Evolutionary conservation across 768 basidiomycete genomes (phyloP).

Genomic region (Cystobasidium tubakii): DNA sequence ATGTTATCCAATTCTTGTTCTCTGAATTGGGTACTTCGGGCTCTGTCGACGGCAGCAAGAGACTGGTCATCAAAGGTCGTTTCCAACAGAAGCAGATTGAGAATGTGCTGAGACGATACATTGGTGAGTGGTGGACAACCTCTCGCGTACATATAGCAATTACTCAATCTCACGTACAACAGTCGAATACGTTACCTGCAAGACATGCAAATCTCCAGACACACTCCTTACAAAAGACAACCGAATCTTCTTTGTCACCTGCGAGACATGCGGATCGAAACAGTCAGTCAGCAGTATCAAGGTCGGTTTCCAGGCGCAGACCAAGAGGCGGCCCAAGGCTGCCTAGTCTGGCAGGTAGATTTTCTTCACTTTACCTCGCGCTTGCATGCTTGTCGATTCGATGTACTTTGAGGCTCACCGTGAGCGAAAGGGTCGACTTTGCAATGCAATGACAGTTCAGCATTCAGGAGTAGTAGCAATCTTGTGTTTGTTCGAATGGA

Average conservation of each 20-base stretch:
- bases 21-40: slow-evolving; percentile 98
- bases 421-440: too few relatives aligned
- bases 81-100: slow-evolving; percentile 99
- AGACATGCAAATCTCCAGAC: slow-evolving; percentile 98
- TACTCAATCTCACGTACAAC: background rate
- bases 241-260: slow-evolving; percentile 81
- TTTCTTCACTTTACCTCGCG: background rate
- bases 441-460: too few relatives aligned
- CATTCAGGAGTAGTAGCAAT: too few relatives aligned
- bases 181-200: slow-evolving; percentile 99
- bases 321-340: slow-evolving; percentile 27
- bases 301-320: slow-evolving; percentile 74
- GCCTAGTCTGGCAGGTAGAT: background rate
- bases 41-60: slow-evolving; percentile 81
- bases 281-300: slow-evolving; percentile 94
- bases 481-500: too few relatives aligned
- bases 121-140: slow-evolving; percentile 55
- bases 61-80: slow-evolving; percentile 91
- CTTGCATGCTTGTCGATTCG: background rate
- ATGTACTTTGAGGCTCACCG: background rate
- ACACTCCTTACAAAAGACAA: slow-evolving; percentile 95
- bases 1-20: slow-evolving; percentile 94
- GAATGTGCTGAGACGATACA: slow-evolving; percentile 90
- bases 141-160: too few relatives aligned
- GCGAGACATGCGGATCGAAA: slow-evolving; percentile 77